Evolutionary conservation across 768 basidiomycete genomes (phyloP).

Genomic region (Boletus fagicola): DNA sequence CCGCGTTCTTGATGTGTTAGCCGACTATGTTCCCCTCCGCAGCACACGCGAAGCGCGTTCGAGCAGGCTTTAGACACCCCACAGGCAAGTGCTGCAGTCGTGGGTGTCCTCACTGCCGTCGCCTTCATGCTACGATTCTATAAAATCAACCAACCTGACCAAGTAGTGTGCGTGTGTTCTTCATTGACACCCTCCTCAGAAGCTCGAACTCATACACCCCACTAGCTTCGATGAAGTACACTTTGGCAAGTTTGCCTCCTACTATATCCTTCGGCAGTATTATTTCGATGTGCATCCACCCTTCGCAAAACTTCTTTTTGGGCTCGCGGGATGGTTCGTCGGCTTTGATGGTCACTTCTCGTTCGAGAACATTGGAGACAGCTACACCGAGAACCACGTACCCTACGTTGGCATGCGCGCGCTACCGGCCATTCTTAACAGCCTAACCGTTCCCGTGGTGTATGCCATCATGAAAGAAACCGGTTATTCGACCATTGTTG

Average conservation of each 20-base stretch:
- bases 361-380: conserved; percentile 95
- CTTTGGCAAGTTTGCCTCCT: conserved; percentile 96
- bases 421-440: conserved; percentile 87
- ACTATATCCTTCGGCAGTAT: conserved; percentile 90
- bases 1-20: conserved; percentile 9
- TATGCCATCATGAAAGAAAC: conserved; percentile 98
- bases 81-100: conserved; percentile 60
- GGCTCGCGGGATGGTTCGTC: conserved; percentile 92
- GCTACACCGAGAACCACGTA: conserved; percentile 80
- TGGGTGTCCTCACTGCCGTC: conserved; percentile 62
- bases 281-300: conserved; percentile 99
- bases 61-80: conserved; percentile 64
- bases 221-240: conserved; percentile 95
- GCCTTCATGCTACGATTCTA: conserved; percentile 88
- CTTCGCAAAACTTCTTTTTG: conserved; percentile 92
- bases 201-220: conserved; percentile 5
- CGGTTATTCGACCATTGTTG: conserved; percentile 89
- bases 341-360: conserved; percentile 93
- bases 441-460: conserved; percentile 85
- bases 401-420: conserved; percentile 94
- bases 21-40: conserved; percentile 19
- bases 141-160: conserved; percentile 92
- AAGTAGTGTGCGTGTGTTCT: conserved; percentile 73
- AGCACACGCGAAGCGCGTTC: conserved; percentile 57
- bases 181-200: not conserved